Percentiles rank a stretch among this genome's conserved stretches.
Evolutionary conservation across 176 grass and related monocot genomes (phyloP).

Genomic region (Leersia perrieri): DNA sequence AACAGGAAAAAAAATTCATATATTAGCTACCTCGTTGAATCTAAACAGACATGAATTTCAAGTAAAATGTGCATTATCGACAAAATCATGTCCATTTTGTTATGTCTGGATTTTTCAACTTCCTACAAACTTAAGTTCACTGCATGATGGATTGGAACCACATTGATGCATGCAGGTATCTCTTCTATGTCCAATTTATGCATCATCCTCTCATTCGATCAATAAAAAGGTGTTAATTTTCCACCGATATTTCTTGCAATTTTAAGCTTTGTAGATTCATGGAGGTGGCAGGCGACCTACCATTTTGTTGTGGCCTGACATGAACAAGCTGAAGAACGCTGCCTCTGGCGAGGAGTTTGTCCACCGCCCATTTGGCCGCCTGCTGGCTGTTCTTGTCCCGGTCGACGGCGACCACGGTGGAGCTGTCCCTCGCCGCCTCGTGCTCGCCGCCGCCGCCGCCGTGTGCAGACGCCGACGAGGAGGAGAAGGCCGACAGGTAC

Average conservation of each 20-base stretch:
- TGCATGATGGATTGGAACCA: neutral
- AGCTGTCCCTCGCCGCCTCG: constrained; percentile 16
- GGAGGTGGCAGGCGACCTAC: constrained; percentile 34
- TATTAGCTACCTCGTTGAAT: neutral
- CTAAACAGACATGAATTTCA: neutral
- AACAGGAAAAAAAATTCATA: constrained; percentile 4
- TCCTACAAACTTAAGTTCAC: neutral
- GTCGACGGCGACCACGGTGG: constrained; percentile 62
- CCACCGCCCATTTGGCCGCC: constrained; percentile 80
- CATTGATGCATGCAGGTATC: constrained; percentile 1
- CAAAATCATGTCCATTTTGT: neutral
- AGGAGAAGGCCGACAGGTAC: neutral
- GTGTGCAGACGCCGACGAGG: constrained; percentile 29
- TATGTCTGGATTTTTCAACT: neutral
- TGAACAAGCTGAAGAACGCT: constrained; percentile 57
- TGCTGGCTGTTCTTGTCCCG: constrained; percentile 84
- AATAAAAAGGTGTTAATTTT: neutral
- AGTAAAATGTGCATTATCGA: neutral
- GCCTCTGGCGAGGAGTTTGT: constrained; percentile 55
- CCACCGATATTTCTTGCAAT: neutral
- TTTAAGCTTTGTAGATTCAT: neutral
- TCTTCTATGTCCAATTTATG: neutral
- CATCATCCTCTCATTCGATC: neutral
- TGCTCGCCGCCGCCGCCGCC: constrained; percentile 11
- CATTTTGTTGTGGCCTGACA: constrained; percentile 45